Evolutionary conservation across 1,139 yeast species (phyloP), one percentile per base, ranked within the genome.

Genomic region (Kodamaea suecica): DNA sequence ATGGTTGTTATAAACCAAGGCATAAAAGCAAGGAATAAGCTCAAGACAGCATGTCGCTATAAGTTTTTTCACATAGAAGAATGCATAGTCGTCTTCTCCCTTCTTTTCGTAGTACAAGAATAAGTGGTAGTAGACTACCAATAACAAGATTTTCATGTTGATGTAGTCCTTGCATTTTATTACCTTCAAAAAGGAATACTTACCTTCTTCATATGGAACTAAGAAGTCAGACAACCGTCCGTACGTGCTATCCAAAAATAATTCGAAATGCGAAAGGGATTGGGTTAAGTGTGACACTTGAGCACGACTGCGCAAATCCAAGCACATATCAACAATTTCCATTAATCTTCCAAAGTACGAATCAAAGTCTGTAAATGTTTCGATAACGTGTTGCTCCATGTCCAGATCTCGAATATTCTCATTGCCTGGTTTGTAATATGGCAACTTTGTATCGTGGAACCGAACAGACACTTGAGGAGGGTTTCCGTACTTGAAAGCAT

Each of bases 401-500:
- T 50, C 50, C 4, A 43, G 27, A 41, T 68, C 59, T 3, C 29
- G 30, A n/a, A 59, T 48, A 35, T 65, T 66, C 35, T 59, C 64
- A 41, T 57, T 48, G 5, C 45, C 49, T 3, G 45, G 39, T 8
- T 46, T 45, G 34, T 43, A 55, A 21, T 36, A 39, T 0, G 61
- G 57, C 11, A 44, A 30, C 5, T 42, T 42, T 3, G 69, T 60
- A 41, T 70, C 75, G 42, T 51, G 57, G 15, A 60, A 56, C 28
- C 50, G 54, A 14, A 48, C 49, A 36, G 53, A 49, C 10, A 66
- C 50, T 38, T 51, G 46, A 10, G 66, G 50, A 3, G 66, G 61
- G 25, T 61, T 61, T 3, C 80, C 80, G 43, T 49, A 61, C n/a
- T 55, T 53, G 43, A 61, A 48, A 0, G 69, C 50, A 41, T 60